phyloP scores from a whole-genome alignment of 176 grass and related monocot genomes.

The Carex cristatella region DNA sequence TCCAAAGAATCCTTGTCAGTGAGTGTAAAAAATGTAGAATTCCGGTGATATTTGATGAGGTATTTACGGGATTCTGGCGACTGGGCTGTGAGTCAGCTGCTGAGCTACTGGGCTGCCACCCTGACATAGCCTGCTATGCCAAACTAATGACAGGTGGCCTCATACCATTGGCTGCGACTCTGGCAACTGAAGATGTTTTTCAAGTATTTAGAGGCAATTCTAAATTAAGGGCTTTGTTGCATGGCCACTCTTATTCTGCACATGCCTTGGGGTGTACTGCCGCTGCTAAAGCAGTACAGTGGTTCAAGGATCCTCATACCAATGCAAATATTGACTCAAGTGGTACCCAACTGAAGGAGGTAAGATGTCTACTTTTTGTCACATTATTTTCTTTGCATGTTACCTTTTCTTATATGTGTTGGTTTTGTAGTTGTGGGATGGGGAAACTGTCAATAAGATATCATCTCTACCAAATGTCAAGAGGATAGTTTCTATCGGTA shows the following conservation, averaged over 20 bases:
- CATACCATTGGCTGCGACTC: slow-evolving; percentile 70
- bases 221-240: slow-evolving; percentile 89
- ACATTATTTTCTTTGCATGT: slow-evolving; percentile 3
- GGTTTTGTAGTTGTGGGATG: slow-evolving; percentile 73
- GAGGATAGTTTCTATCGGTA: slow-evolving; percentile 71
- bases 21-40: slow-evolving; percentile 62
- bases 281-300: slow-evolving; percentile 75
- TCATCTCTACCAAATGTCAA: slow-evolving; percentile 55
- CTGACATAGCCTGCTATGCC: slow-evolving; percentile 88
- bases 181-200: slow-evolving; percentile 80
- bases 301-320: slow-evolving; percentile 68
- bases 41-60: slow-evolving; percentile 97
- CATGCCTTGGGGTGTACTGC: slow-evolving; percentile 81
- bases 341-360: slow-evolving; percentile 62
- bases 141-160: slow-evolving; percentile 91
- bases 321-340: slow-evolving; percentile 66
- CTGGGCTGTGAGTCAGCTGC: slow-evolving; percentile 79
- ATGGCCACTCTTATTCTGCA: slow-evolving; percentile 91
- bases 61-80: slow-evolving; percentile 90
- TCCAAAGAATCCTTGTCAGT: slow-evolving; percentile 60
- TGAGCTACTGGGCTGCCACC: slow-evolving; percentile 72
- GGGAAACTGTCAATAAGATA: slow-evolving; percentile 51
- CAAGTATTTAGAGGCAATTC: slow-evolving; percentile 76
- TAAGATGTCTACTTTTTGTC: slow-evolving; percentile 20
- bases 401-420: not conserved